phyloP scores from a whole-genome alignment of 108 stramenopile species.

The Skeletonema tropicum region DNA sequence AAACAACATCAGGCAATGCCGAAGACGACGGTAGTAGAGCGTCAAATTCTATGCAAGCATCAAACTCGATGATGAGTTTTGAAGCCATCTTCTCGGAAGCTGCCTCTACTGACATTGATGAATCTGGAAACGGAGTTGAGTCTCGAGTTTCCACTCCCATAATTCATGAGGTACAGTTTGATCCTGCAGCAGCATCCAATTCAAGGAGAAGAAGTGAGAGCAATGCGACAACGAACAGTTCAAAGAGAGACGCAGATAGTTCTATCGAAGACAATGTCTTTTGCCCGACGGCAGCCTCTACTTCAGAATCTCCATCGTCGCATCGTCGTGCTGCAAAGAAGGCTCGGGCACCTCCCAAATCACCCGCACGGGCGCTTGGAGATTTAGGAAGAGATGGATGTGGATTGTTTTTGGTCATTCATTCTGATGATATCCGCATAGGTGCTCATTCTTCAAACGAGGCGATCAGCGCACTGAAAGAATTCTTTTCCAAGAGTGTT shows the following conservation, averaged over 20 bases:
- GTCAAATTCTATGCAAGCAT: background rate
- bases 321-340: conserved; percentile 27
- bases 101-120: conserved; percentile 11
- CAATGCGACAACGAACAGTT: background rate
- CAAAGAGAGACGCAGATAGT: background rate
- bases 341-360: conserved; percentile 22
- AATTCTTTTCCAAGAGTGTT: conserved; percentile 54
- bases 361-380: conserved; percentile 67
- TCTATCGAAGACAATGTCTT: conserved; percentile 13
- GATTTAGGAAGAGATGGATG: conserved; percentile 60
- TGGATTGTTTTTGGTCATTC: conserved; percentile 75
- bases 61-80: background rate
- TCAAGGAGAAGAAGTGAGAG: conserved; percentile 28
- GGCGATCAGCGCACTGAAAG: conserved; percentile 60
- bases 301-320: conserved; percentile 35
- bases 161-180: conserved; percentile 42
- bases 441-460: conserved; percentile 42
- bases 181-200: conserved; percentile 45
- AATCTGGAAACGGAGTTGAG: background rate
- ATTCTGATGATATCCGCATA: conserved; percentile 78
- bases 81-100: background rate
- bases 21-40: background rate
- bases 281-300: conserved; percentile 46
- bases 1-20: conserved; percentile 7
- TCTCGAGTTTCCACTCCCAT: conserved; percentile 16